These are phyloP conservation scores for Ilyonectria mors-panacis DNA, from an alignment of 2,329 filamentous ascomycete genomes.

Conservation along the genomic window DNA sequence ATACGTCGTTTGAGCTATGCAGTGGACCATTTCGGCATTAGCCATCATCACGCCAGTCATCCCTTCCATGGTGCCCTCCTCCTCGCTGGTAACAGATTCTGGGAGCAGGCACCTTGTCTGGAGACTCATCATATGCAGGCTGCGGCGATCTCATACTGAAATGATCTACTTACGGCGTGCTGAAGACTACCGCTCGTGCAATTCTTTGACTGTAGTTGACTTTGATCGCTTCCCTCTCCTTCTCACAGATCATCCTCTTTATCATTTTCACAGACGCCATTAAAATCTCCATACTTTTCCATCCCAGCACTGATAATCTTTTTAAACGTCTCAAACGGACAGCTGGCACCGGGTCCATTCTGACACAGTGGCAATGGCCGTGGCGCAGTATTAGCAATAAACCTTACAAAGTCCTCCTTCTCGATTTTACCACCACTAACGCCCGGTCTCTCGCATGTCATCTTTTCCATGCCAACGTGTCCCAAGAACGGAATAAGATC, in stretches of 20 bases:
- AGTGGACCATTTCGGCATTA: background rate
- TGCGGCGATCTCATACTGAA: no score
- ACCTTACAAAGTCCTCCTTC: constrained; percentile 40
- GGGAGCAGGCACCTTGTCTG: no score
- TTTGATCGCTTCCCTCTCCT: background rate
- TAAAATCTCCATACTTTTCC: constrained; percentile 43
- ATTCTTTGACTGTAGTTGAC: background rate
- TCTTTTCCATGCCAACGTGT: constrained; percentile 46
- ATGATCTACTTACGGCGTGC: no score
- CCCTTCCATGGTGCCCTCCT: no score
- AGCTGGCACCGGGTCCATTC: constrained; percentile 39
- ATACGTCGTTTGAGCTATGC: constrained; percentile 24
- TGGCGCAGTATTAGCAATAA: constrained; percentile 44
- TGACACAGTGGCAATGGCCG: constrained; percentile 41
- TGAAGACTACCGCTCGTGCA: no score
- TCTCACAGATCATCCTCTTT: constrained; percentile 35
- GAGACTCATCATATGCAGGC: no score
- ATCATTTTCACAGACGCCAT: constrained; percentile 39
- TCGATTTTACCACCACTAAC: constrained; percentile 6
- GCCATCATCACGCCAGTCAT: no score
- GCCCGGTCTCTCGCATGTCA: constrained; percentile 34
- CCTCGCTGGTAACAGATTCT: no score
- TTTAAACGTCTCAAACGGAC: constrained; percentile 39
- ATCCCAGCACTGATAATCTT: constrained; percentile 37
- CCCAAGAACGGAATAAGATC: constrained; percentile 43